A percentile compares a stretch with the other conserved stretches of the same genome.
These are phyloP conservation scores for Orychophragmus violaceus DNA, from an alignment of 345 rosid species.

Conservation along the genomic window DNA sequence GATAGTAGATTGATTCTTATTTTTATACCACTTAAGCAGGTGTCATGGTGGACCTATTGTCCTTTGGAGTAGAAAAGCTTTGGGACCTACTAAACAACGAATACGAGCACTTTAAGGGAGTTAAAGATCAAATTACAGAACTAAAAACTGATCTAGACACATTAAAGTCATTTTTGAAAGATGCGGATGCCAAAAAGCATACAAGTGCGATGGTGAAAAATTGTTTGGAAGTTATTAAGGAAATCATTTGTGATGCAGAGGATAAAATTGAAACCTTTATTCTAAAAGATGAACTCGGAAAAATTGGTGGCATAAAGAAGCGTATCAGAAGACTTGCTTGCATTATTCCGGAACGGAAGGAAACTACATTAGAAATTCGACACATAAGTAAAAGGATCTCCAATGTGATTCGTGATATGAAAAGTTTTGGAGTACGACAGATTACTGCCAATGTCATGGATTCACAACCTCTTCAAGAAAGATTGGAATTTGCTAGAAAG, in stretches of 20 bases:
- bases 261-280: slow-evolving; percentile 27
- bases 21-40: background rate
- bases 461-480: background rate
- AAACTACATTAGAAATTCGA: background rate
- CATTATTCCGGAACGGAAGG: background rate
- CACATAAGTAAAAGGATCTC: background rate
- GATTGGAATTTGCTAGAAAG: background rate
- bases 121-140: background rate
- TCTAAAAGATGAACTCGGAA: background rate
- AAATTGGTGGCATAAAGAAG: background rate
- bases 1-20: background rate
- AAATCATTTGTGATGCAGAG: slow-evolving; percentile 22
- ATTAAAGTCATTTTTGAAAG: slow-evolving; percentile 2
- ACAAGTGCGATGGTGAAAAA: slow-evolving; percentile 12
- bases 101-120: background rate
- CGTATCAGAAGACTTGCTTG: background rate
- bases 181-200: slow-evolving; percentile 26
- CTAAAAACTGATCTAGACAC: background rate
- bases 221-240: slow-evolving; percentile 23
- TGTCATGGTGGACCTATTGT: background rate
- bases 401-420: background rate
- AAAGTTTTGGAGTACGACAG: background rate
- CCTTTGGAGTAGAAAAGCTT: background rate
- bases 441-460: background rate
- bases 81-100: background rate